These are phyloP conservation scores for Cnidoscolus chayamansa DNA, from an alignment of 441 rosid species.

Conservation along the genomic window DNA sequence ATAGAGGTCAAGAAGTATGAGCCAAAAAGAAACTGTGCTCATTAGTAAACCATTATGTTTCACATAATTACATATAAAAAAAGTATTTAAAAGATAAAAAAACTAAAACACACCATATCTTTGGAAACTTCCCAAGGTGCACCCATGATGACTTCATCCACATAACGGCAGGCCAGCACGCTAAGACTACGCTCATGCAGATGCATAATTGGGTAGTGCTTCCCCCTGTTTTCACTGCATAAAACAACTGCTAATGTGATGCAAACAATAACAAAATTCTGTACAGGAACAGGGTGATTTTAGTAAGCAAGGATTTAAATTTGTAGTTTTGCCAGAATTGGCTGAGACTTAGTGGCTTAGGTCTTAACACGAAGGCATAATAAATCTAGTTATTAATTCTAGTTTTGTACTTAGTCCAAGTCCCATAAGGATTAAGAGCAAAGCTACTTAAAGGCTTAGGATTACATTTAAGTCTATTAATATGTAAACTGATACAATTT, in stretches of 20 bases:
- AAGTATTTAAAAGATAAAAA: not conserved
- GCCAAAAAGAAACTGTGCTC: not conserved
- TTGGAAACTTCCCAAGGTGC: slow-evolving; percentile 93
- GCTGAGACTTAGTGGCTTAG: too few species aligned
- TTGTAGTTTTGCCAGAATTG: too few species aligned
- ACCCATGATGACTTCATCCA: slow-evolving; percentile 96
- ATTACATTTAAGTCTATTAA: too few species aligned
- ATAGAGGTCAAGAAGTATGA: not conserved
- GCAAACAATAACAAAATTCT: too few species aligned
- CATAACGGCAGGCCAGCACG: slow-evolving; percentile 89
- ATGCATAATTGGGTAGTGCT: slow-evolving; percentile 78
- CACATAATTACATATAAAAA: not conserved
- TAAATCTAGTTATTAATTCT: too few species aligned
- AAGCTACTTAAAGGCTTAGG: too few species aligned
- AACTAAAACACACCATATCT: slow-evolving; percentile 61
- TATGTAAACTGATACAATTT: too few species aligned
- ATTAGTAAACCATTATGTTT: not conserved
- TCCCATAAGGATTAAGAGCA: too few species aligned
- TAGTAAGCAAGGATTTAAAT: too few species aligned
- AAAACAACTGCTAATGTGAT: slow-evolving; percentile 7
- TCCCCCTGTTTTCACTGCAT: slow-evolving; percentile 75
- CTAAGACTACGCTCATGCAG: slow-evolving; percentile 90
- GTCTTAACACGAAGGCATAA: too few species aligned
- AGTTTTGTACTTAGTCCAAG: too few species aligned
- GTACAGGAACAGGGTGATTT: too few species aligned